phyloP scores from a whole-genome alignment of 768 basidiomycete species.

The Suillus spraguei region DNA sequence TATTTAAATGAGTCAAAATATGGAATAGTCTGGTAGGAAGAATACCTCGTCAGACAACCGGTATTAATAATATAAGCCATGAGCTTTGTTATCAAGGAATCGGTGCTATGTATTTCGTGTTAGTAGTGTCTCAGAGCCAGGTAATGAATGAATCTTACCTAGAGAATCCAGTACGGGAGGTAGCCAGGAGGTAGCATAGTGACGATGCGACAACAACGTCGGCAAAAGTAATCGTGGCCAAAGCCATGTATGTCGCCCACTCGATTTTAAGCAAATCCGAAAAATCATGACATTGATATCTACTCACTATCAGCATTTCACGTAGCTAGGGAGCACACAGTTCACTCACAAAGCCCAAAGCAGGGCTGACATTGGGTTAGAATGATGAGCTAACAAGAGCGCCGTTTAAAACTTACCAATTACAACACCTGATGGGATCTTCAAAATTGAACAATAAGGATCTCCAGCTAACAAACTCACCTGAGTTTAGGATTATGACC shows the following conservation, averaged over 20 bases:
- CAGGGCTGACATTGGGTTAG: not conserved
- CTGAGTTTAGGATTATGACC: not conserved
- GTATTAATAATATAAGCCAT: slow-evolving; percentile 5
- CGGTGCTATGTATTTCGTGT: slow-evolving; percentile 1
- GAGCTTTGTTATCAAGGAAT: slow-evolving; percentile 9
- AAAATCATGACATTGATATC: slow-evolving; percentile 3
- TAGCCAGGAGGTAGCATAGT: slow-evolving; percentile 10
- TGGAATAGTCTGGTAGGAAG: not conserved
- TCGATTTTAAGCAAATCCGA: slow-evolving; percentile 1
- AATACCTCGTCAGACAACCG: slow-evolving; percentile 8
- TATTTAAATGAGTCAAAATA: not conserved
- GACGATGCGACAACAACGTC: slow-evolving; percentile 6
- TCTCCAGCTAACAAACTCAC: not conserved
- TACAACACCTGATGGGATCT: not conserved
- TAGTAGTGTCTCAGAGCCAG: not conserved
- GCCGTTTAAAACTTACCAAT: not conserved
- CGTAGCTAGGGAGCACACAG: no score
- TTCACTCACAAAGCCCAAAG: slow-evolving; percentile 5
- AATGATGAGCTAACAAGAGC: not conserved
- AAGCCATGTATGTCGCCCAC: slow-evolving; percentile 5
- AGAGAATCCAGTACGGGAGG: slow-evolving; percentile 4
- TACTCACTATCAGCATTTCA: slow-evolving; percentile 2
- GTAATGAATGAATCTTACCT: not conserved
- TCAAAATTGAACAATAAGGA: not conserved
- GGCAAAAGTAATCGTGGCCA: not conserved